Base-by-base conservation (phyloP, 257 asterid genomes). In the Solanum lycopersicoides region DNA sequence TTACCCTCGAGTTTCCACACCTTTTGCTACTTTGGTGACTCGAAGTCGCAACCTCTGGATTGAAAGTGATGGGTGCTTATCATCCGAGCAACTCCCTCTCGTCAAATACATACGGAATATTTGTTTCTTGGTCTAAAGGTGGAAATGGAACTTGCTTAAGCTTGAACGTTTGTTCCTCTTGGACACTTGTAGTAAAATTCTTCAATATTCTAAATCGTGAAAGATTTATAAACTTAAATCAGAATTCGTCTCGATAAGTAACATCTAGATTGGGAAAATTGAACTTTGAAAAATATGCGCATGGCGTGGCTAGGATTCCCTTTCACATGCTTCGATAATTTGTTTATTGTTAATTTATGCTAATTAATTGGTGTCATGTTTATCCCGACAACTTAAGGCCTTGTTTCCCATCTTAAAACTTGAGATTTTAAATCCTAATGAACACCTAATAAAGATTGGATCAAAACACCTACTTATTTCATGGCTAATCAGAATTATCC, bases 291-390 rank as follows among this genome's bases (percentile, higher is more conserved):
- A 25, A 79, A 79, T 20, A 41, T 84, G 79, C 42, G 28, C 79
- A 84, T 42, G 87, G 87, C 44, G 21, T 66, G 80, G 86, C 6
- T 20, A 66, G 12, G 87, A 84, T 66, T 66, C 87, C 87, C 6
- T 41, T 84, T 84, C 79, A 84, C 63, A 18, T 84, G 87, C 80
- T 84, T 84, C 42, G 30, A 30, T 84, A 4, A 28, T 11, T 80
- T 80, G 18, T 30, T 47, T 80, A 77, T 42, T 28, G 37, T 59
- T 63, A 59, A 84, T 35, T 73, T 73, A 35, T 73, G 28, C 28
- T 72, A 72, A 84, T 60, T 84, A 84, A 84, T 63, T 30, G 76
- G 28, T 83, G 76, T 65, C 42, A 84, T 63, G 63, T 84, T 84
- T 69, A 84, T 84, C 79, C 87, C 79, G 79, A 84, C 87, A 84